Base-by-base conservation (phyloP, 1,139 yeast genomes). In the Zygosaccharomyces pseudobailii region DNA sequence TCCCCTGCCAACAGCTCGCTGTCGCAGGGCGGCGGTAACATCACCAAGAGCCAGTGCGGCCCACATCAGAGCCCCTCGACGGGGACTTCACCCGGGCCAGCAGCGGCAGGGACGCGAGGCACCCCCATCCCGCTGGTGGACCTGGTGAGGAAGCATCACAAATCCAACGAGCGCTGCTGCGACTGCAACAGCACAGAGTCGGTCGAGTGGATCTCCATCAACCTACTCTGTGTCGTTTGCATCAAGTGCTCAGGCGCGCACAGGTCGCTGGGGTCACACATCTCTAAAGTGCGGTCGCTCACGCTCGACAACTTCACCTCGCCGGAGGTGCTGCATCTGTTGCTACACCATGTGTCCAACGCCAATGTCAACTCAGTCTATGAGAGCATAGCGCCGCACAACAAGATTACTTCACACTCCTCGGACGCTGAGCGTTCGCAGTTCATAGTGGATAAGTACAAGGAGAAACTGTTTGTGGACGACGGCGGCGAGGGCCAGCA, bases 121-220 rank as follows among this genome's bases (percentile, higher is more conserved):
- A 17, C 21, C 4, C 41, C 41, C 20, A 28, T 38, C 25, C 25
- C 43, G 5, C 21, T 55, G 6, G 57, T 80, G 25, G 65, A 68
- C 13, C 50, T 74, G 40, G 84, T 84, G 1, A 69, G 77, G 46
- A 59, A 69, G 0, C 66, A 71, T 6, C 79, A 82, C 42, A 69
- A 76, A n/a, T 76, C 82, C 33, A 90, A 90, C 61, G 60, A 66
- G 20, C 55, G 59, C 6, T 90, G 97, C 66, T 86, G 88, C 8
- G 97, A 90, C 60, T 90, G 97, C 71, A 84, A 84, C 0, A 63
- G 78, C 3, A 58, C 69, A 0, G 79, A 76, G 7, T 69, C 76
- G 28, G 95, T 87, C 7, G 97, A 89, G 58, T 90, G 97, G 97
- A 78, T 90, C 4, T 86, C 96, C 0, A 73, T 88, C 53, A 90